Conservation (phyloP, 148 eudicot species). For the Silene conica region DNA sequence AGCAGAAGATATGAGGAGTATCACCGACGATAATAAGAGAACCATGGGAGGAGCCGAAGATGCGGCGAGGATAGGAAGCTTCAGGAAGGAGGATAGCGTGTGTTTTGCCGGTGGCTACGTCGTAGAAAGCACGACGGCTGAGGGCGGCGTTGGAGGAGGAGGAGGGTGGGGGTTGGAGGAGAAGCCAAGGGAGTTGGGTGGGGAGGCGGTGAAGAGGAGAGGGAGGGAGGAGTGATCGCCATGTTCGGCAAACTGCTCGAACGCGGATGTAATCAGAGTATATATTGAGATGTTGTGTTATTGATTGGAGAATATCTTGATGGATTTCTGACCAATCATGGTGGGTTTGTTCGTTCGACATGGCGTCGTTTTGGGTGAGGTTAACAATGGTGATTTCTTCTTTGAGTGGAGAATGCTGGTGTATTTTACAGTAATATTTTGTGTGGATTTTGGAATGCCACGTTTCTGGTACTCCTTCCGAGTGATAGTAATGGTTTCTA, state of each 20-base stretch:
- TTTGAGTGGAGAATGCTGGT: too few relatives aligned
- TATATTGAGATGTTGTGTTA: conserved; percentile 32
- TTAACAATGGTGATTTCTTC: too few relatives aligned
- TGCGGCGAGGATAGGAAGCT: conserved; percentile 41
- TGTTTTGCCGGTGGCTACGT: conserved; percentile 30
- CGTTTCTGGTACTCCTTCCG: too few relatives aligned
- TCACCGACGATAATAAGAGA: conserved; percentile 46
- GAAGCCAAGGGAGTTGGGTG: conserved; percentile 82
- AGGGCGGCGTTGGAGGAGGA: conserved; percentile 32
- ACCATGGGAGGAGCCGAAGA: conserved; percentile 68
- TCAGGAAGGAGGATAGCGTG: conserved; percentile 38
- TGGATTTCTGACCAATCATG: conserved; percentile 57
- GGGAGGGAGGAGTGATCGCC: conserved; percentile 31
- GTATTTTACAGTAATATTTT: too few relatives aligned
- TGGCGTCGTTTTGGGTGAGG: too few relatives aligned
- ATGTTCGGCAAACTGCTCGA: conserved; percentile 53
- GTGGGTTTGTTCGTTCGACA: too few relatives aligned
- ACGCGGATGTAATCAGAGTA: conserved; percentile 50
- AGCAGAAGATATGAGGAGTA: conserved; percentile 43
- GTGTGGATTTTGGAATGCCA: too few relatives aligned
- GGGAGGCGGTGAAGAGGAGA: too few relatives aligned
- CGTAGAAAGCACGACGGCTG: conserved; percentile 36
- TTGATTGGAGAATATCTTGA: conserved; percentile 42
- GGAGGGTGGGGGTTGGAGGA: conserved; percentile 27
- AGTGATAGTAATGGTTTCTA: too few relatives aligned